Base-by-base conservation (phyloP, 2,329 filamentous ascomycete genomes). In the Alternaria dauci region DNA sequence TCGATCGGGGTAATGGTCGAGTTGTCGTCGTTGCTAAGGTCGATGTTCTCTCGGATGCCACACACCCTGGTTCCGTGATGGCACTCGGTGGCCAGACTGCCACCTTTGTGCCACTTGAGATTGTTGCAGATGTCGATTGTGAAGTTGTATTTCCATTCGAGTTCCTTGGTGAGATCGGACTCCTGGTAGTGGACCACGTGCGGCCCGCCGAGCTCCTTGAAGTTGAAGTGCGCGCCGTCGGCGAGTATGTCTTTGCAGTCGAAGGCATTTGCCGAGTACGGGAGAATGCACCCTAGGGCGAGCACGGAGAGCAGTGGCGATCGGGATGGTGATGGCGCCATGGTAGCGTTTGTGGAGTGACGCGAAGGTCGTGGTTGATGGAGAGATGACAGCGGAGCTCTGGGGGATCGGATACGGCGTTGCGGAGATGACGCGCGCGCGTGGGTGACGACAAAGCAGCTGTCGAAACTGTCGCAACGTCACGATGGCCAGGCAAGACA, bases 111-210 rank as follows among this genome's bases (percentile, higher is more conserved):
- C 74, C 86, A 86, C 76, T 87, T 86, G 66, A 97, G 80, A 7
- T 87, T 83, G 53, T 83, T 80, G 80, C 93, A 96, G 50, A 96
- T 83, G 71, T 96, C 91, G 58, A 96, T 75, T 1, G 91, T 94
- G 78, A 93, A 96, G 43, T 92, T 94, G 26, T 88, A 92, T 77
- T 95, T 95, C 61, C 82, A 83, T 28, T 86, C 81, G 16, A 83
- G 82, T 16, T 82, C 84, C 20, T 84, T 83, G 8, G 72, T 72
- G 8, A 75, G 59, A 20, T 80, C 75, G 5, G 76, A 71, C 14
- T 81, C 75, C 34, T 84, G 78, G 68, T 82, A 83, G 71, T 92
- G 84, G 38, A 93, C 88, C 0, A 88, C 87, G 75, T 90, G 90
- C 34, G 90, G 89, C 1, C 91, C 91, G 6, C 81, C 82, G 8